A percentile compares a stretch with the other conserved stretches of the same genome.
Evolutionary conservation across 441 rosid species (phyloP).

Genomic region (Syzygium malaccense): DNA sequence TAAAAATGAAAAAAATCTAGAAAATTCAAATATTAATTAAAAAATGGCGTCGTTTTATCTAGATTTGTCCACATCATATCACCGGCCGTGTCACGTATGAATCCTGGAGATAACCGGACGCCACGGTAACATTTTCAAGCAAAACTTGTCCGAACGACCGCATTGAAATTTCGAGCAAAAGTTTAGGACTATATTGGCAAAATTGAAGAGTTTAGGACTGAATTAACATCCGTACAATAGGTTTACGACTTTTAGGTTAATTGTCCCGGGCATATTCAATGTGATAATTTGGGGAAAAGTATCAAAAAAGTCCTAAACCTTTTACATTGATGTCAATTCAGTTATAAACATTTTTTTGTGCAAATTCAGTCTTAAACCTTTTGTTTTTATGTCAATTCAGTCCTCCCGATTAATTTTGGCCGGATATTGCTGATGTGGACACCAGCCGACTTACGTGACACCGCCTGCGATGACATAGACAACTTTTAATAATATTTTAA

Average conservation of each 20-base stretch:
- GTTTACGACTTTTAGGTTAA: background rate
- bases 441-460: too few relatives aligned
- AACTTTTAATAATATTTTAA: too few relatives aligned
- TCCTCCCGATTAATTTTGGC: too few relatives aligned
- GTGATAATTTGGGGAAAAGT: background rate
- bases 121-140: fast-evolving
- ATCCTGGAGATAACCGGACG: background rate
- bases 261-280: background rate
- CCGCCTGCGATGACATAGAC: too few relatives aligned
- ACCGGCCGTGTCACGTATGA: fast-evolving
- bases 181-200: background rate
- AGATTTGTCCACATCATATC: background rate
- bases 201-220: fast-evolving
- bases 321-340: too few relatives aligned
- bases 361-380: too few relatives aligned
- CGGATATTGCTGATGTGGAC: too few relatives aligned
- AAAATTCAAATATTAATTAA: background rate
- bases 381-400: too few relatives aligned
- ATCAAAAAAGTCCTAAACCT: too few relatives aligned
- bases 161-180: background rate
- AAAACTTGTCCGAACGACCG: fast-evolving
- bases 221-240: background rate
- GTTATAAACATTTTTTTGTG: too few relatives aligned
- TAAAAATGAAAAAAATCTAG: background rate
- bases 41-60: background rate